A percentile compares a stretch with the other conserved stretches of the same genome.
Conservation (phyloP, 768 basidiomycete genomes). For the Calocybe indica region DNA sequence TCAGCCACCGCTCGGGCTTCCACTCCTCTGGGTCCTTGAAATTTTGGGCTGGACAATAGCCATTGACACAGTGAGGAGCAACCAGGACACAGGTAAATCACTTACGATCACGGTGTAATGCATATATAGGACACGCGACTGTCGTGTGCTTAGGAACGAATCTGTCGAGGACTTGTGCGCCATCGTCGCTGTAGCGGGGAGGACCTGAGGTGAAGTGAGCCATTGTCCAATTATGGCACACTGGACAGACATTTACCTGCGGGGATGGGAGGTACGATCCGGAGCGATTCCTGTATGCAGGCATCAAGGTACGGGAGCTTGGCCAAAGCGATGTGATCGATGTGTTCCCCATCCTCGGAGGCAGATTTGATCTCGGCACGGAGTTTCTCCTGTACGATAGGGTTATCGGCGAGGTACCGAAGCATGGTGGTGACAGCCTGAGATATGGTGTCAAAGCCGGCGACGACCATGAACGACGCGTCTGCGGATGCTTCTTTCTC, state of each 20-base stretch:
- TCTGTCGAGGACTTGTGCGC: slow-evolving; percentile 1
- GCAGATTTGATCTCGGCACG: slow-evolving; percentile 1
- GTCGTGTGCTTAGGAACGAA: slow-evolving; percentile 8
- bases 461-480: slow-evolving; percentile 6
- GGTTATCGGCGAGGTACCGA: slow-evolving; percentile 2
- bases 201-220: slow-evolving; percentile 2
- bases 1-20: slow-evolving; percentile 15
- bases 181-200: slow-evolving; percentile 8
- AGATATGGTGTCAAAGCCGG: slow-evolving; percentile 2
- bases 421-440: slow-evolving; percentile 3
- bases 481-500: slow-evolving; percentile 2
- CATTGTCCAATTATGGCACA: too few relatives aligned
- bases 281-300: slow-evolving; percentile 33
- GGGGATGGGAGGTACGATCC: slow-evolving; percentile 26
- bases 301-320: slow-evolving; percentile 26
- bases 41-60: slow-evolving; percentile 8
- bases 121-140: slow-evolving; percentile 10
- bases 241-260: too few relatives aligned
- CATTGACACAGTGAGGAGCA: neutral
- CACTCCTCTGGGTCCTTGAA: slow-evolving; percentile 15
- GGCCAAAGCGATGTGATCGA: neutral
- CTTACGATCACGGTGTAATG: slow-evolving; percentile 11
- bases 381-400: neutral
- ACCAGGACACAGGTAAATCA: neutral
- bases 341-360: slow-evolving; percentile 1